Evolutionary conservation across 2,329 filamentous ascomycete species (phyloP).

Genomic region (Sporothrix pallida): DNA sequence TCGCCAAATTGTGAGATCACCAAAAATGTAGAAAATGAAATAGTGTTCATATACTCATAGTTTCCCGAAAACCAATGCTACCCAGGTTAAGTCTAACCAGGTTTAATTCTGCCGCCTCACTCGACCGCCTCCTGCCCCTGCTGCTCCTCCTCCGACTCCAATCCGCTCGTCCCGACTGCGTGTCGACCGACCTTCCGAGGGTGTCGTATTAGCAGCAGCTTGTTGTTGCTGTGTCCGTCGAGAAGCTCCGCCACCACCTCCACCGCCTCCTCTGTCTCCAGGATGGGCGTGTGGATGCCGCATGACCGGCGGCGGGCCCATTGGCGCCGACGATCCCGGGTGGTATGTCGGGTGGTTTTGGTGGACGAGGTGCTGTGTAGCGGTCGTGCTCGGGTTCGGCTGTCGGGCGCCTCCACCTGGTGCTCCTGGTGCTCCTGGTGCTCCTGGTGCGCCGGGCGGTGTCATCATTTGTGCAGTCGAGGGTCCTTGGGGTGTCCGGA

Average conservation of each 20-base stretch:
- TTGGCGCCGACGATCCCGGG: slow-evolving; percentile 34
- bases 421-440: too few relatives aligned
- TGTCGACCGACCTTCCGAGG: slow-evolving; percentile 41
- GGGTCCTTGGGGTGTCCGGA: slow-evolving; percentile 27
- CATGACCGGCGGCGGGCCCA: slow-evolving; percentile 33
- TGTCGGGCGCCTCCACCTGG: slow-evolving; percentile 8
- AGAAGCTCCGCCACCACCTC: neutral
- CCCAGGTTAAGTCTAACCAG: neutral
- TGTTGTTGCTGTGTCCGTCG: slow-evolving; percentile 26
- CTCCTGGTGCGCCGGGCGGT: slow-evolving; percentile 16
- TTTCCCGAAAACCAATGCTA: too few relatives aligned
- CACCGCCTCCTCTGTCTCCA: too few relatives aligned
- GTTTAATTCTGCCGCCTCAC: neutral
- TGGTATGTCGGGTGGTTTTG: slow-evolving; percentile 31
- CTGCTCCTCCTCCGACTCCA: slow-evolving; percentile 38
- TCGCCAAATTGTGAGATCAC: neutral
- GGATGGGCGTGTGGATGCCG: slow-evolving; percentile 18
- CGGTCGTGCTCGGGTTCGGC: slow-evolving; percentile 7
- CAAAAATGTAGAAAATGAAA: too few relatives aligned
- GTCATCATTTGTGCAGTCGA: slow-evolving; percentile 33
- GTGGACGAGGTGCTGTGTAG: slow-evolving; percentile 26
- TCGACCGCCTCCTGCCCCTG: neutral
- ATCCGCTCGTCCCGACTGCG: slow-evolving; percentile 45
- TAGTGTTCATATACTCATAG: too few relatives aligned
- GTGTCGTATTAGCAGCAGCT: slow-evolving; percentile 34